Evolutionary conservation across 2,329 filamentous ascomycete species (phyloP), one percentile per base, ranked within the genome.

Genomic region (Lomentospora prolificans): DNA sequence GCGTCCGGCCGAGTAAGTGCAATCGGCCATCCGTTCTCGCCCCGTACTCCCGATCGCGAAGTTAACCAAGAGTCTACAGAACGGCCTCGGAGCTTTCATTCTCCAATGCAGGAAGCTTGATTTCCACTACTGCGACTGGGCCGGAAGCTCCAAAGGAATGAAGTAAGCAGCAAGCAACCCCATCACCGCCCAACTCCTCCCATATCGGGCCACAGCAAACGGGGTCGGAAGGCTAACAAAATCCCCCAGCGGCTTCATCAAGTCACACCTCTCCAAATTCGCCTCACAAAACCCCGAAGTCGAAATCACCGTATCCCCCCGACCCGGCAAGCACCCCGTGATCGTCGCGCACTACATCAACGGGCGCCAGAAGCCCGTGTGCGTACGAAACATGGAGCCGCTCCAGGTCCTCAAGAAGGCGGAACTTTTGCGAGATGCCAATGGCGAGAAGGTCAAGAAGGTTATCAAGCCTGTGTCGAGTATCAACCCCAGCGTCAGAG

Each of bases 51-150:
- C 30, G 22, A 46, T 7, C 3, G 31, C 7, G 33, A 22, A 56
- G 53, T 57, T 64, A 53, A 62, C 58, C 58, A 10, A 41, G 46
- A 25, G 5, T 28, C 25, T 27, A 17, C 57, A 97, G 91, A 97
- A 99, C 76, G 94, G 94, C 79, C 80, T 97, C 63, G 92, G 92
- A 66, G 89, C 91, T 69, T 97, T 97, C 77, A 89, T 99, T 72
- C 82, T 96, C 57, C 92, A 96, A 77, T 99, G 94, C 84, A 95
- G 90, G 78, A 88, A 86, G 68, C 78, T 99, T 70, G 89, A 96
- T 70, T 89, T 99, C 67, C 89, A 95, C 75, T 99, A 96, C 77
- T 97, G 94, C 77, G 90, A 97, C 79, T 91, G 87, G 82, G 89
- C 88, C 57, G 94, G 91, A 60, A 95, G 89, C 70, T 97, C 92